Percentiles rank a stretch among this genome's conserved stretches.
These are phyloP conservation scores for Pythium aquatile DNA, from an alignment of 352 stramenopile species.

Conservation along the genomic window DNA sequence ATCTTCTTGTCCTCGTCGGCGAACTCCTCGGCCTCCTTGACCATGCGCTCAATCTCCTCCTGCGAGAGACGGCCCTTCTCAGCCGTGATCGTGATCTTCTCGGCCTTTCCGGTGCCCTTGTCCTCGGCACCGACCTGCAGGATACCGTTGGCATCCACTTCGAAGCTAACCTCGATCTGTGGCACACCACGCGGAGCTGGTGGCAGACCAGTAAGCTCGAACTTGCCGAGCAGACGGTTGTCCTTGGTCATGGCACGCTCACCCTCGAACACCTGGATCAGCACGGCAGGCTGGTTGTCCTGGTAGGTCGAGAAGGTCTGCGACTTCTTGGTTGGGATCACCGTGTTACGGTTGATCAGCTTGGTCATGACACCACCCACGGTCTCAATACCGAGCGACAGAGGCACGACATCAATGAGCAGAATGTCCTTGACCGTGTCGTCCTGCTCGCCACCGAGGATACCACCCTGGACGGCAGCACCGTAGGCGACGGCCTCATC, in stretches of 20 bases:
- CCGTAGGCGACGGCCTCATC: conserved; percentile 99
- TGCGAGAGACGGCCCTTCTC: conserved; percentile 98
- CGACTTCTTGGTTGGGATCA: conserved; percentile 98
- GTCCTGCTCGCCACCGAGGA: conserved; percentile 92
- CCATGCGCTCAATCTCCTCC: conserved; percentile 99
- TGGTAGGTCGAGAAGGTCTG: conserved; percentile 99
- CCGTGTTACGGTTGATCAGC: conserved; percentile 98
- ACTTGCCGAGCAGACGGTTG: conserved; percentile 99
- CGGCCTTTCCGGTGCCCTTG: conserved; percentile 97
- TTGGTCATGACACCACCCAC: conserved; percentile 99
- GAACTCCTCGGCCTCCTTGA: conserved; percentile 97
- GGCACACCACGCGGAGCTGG: conserved; percentile 97
- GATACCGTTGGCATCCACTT: conserved; percentile 99
- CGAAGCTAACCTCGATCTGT: conserved; percentile 99
- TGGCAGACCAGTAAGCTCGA: conserved; percentile 97
- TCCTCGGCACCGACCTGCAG: conserved; percentile 97
- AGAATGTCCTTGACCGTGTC: conserved; percentile 94
- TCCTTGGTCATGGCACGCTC: conserved; percentile 99
- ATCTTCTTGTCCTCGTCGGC: conserved; percentile 98
- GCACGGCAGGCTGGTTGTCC: conserved; percentile 95
- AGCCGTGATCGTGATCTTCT: conserved; percentile 99
- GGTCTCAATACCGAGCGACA: conserved; percentile 98
- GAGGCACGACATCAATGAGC: conserved; percentile 97
- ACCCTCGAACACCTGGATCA: conserved; percentile 96
- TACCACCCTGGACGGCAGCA: conserved; percentile 95